Evolutionary conservation across 2,329 filamentous ascomycete genomes (phyloP).

Genomic region (Venturiaceae sp.): DNA sequence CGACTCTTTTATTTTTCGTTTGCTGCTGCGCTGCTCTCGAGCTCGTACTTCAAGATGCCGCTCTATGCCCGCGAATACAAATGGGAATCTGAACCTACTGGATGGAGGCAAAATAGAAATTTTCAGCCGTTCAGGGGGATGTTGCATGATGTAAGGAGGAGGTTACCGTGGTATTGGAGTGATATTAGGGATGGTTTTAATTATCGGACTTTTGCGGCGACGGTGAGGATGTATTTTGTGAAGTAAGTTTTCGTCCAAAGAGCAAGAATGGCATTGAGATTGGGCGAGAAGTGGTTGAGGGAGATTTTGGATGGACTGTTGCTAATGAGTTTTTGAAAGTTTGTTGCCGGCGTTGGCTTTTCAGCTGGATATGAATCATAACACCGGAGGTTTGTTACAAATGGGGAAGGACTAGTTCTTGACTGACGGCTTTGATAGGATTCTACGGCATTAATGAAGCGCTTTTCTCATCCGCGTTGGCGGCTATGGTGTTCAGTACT

Average conservation of each 20-base stretch:
- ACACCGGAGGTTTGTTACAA: conserved; percentile 51
- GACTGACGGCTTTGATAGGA: conserved; percentile 67
- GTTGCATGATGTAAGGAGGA: conserved; percentile 42
- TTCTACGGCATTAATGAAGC: conserved; percentile 86
- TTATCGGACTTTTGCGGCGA: conserved; percentile 45
- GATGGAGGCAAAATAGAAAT: conserved; percentile 31
- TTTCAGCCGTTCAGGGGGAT: conserved; percentile 41
- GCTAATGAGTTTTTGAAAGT: too few species aligned
- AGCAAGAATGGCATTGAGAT: background rate
- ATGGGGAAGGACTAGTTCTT: conserved; percentile 76
- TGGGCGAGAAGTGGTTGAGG: background rate
- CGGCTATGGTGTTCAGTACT: conserved; percentile 69
- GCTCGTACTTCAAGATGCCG: background rate
- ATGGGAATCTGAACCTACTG: conserved; percentile 9
- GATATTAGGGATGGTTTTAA: conserved; percentile 46
- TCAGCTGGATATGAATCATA: conserved; percentile 70
- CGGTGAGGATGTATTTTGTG: conserved; percentile 50
- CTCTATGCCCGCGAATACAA: background rate
- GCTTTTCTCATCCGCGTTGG: conserved; percentile 74
- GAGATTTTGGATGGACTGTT: background rate
- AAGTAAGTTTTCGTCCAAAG: conserved; percentile 24
- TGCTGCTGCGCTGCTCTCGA: background rate
- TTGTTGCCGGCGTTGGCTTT: conserved; percentile 82
- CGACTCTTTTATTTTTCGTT: background rate
- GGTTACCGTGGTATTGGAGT: conserved; percentile 46